Base-by-base conservation (phyloP, 257 asterid genomes). In the Plantago elongata region DNA sequence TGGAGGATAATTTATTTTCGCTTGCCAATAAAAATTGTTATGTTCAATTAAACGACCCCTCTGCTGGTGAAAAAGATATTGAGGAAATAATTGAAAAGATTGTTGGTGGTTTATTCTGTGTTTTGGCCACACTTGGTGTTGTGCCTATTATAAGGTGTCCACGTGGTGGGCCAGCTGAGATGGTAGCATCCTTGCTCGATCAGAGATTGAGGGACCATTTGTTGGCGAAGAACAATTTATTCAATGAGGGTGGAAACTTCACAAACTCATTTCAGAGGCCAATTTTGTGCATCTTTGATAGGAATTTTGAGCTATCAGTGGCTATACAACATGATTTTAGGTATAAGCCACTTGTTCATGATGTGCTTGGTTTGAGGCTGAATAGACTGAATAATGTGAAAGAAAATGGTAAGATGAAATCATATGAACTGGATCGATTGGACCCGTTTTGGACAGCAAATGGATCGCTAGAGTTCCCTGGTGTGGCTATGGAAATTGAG, bases 161-260 rank as follows among this genome's bases (percentile, higher is more conserved):
- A 38, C 91, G 89, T 55, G 99, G 99, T 5, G 99, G 99, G 22
- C 97, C 99, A 12, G 95, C 99, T 45, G 97, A 89, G 81, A 83
- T 93, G 90, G 97, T 93, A 56, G 99, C 95, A 0, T 82, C 96
- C 9, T 76, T 87, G 76, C 82, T 89, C 72, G 94, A 89, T 72
- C 96, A 89, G 83, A 83, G 91, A 11, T 70, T 93, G 80, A 84
- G 91, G 59, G 97, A 93, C 70, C 99, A 89, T 79, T 75, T 93
- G 59, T 69, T 89, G 79, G 82, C 97, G 1, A 93, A 93, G 79
- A 83, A 89, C 68, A 93, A 93, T 71, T 72, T 93, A 74, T 89
- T 89, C 62, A 74, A 82, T 0, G 97, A 89, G 66, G 92, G 91
- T 37, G 97, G 95, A 42, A 79, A 72, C 75, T 86, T 89, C 61